Evolutionary conservation across 2,329 filamentous ascomycete species (phyloP).

Genomic region (Microthyrium microscopicum): DNA sequence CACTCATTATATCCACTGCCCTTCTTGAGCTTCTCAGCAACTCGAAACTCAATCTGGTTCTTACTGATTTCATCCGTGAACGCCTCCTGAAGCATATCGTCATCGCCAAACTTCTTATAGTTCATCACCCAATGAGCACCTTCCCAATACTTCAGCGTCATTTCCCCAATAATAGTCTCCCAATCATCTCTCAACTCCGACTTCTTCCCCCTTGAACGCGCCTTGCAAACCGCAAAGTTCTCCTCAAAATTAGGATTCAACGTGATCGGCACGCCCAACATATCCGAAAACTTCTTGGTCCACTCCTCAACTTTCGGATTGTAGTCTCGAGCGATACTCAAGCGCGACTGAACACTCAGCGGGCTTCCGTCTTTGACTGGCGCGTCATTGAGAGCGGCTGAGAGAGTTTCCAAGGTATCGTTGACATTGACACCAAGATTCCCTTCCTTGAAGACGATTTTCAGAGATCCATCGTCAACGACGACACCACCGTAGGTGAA

Average conservation of each 20-base stretch:
- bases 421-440: constrained; percentile 31
- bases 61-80: constrained; percentile 26
- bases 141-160: constrained; percentile 26
- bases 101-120: constrained; percentile 27
- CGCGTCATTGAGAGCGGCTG: constrained; percentile 31
- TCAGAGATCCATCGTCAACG: constrained; percentile 29
- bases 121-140: constrained; percentile 17
- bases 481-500: constrained; percentile 29
- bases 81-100: constrained; percentile 9
- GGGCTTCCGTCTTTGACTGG: constrained; percentile 11
- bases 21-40: constrained; percentile 30
- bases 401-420: constrained; percentile 23
- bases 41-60: constrained; percentile 27
- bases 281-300: constrained; percentile 20
- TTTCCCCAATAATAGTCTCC: constrained; percentile 27
- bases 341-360: constrained; percentile 29
- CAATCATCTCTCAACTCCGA: constrained; percentile 25
- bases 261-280: constrained; percentile 16
- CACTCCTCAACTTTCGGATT: constrained; percentile 26
- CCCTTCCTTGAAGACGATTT: constrained; percentile 29
- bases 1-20: constrained; percentile 23
- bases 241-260: constrained; percentile 30
- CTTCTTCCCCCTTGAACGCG: constrained; percentile 16
- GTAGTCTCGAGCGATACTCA: constrained; percentile 28
- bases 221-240: constrained; percentile 29